These are phyloP conservation scores for Penicillium sp. DNA, from an alignment of 2,329 filamentous ascomycete genomes.

Conservation along the genomic window DNA sequence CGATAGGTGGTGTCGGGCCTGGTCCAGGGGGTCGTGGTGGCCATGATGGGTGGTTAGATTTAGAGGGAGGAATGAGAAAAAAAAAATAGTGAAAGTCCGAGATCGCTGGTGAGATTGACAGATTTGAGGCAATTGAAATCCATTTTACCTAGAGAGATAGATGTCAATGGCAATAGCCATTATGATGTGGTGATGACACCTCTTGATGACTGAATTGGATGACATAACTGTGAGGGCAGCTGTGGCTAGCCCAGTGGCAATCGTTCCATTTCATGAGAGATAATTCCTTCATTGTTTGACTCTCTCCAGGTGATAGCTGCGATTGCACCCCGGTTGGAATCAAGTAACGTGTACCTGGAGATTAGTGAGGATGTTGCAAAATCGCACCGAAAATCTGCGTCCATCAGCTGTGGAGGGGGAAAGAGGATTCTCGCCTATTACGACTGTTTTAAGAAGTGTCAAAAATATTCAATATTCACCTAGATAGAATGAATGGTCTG, in stretches of 20 bases:
- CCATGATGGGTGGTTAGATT: constrained; percentile 20
- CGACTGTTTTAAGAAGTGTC: too few relatives aligned
- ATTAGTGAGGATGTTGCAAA: not conserved
- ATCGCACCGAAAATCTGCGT: not conserved
- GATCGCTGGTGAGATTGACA: not conserved
- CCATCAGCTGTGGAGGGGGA: not conserved
- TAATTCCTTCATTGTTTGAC: not conserved
- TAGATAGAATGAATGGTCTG: not conserved
- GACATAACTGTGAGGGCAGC: constrained; percentile 22
- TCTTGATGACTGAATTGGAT: constrained; percentile 14
- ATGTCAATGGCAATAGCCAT: not conserved
- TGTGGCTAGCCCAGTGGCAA: constrained; percentile 12
- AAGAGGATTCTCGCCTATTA: not conserved
- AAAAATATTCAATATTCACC: not conserved
- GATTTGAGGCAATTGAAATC: not conserved
- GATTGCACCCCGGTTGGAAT: not conserved
- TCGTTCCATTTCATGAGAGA: not conserved
- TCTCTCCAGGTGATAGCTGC: not conserved
- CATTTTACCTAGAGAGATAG: not conserved
- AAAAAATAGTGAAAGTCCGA: not conserved
- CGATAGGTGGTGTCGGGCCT: constrained; percentile 28
- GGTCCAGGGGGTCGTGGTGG: constrained; percentile 24
- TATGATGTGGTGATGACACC: constrained; percentile 20
- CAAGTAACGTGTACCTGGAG: not conserved
- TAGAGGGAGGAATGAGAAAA: not conserved